These are phyloP conservation scores for Ampelomyces quisqualis DNA, from an alignment of 2,329 filamentous ascomycete species.

Conservation along the genomic window DNA sequence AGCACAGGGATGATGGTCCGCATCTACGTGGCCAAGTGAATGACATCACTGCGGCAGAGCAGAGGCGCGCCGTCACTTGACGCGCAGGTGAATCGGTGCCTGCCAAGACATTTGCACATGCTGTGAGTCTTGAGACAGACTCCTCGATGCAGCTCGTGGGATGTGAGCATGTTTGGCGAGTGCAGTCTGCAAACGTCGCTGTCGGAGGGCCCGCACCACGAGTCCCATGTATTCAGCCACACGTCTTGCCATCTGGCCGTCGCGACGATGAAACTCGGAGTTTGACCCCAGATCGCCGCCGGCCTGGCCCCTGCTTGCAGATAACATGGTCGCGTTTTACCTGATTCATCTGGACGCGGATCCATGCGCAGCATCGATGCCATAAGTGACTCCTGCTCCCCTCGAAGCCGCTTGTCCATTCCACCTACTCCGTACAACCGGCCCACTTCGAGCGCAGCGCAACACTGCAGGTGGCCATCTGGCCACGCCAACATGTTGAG, in stretches of 20 bases:
- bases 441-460: conserved; percentile 38
- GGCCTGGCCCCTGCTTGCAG: conserved; percentile 17
- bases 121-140: conserved; percentile 9
- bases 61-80: conserved; percentile 19
- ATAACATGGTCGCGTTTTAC: conserved; percentile 24
- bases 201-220: neutral
- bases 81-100: conserved; percentile 13
- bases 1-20: too few species aligned
- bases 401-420: conserved; percentile 11
- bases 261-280: conserved; percentile 7
- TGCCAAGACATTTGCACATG: conserved; percentile 19
- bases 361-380: conserved; percentile 27
- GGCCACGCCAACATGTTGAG: conserved; percentile 64
- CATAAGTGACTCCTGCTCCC: conserved; percentile 15
- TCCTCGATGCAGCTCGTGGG: conserved; percentile 3
- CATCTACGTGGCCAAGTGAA: conserved; percentile 3
- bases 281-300: conserved; percentile 14
- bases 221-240: neutral
- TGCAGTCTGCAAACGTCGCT: conserved; percentile 7
- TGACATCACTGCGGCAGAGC: conserved; percentile 16
- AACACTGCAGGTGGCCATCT: conserved; percentile 28
- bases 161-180: neutral
- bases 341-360: conserved; percentile 17
- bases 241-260: neutral
- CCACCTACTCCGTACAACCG: too few species aligned